These are phyloP conservation scores for Russula dissimulans DNA, from an alignment of 768 basidiomycete species.

Conservation along the genomic window DNA sequence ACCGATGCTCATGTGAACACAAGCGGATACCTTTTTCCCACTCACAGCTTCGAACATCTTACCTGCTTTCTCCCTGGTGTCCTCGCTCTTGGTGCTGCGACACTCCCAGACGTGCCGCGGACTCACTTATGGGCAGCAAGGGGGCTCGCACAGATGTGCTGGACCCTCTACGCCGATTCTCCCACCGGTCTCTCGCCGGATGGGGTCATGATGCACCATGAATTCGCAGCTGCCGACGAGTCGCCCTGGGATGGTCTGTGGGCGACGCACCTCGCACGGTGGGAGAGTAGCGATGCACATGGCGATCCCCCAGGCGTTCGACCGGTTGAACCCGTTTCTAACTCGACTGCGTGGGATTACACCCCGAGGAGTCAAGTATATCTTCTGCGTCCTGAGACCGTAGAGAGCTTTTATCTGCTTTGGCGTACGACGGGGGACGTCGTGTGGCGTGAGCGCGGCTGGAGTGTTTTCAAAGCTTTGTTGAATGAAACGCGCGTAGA, in stretches of 20 bases:
- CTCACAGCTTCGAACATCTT: conserved; percentile 64
- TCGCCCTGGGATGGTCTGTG: conserved; percentile 12
- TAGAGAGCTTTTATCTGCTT: conserved; percentile 64
- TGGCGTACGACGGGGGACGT: conserved; percentile 61
- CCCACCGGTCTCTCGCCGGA: conserved; percentile 65
- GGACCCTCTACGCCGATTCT: conserved; percentile 63
- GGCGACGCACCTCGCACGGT: conserved; percentile 15
- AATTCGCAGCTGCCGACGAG: not conserved
- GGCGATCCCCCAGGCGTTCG: conserved; percentile 11
- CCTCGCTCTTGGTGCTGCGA: conserved; percentile 61
- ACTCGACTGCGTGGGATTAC: conserved; percentile 40
- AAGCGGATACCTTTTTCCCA: not conserved
- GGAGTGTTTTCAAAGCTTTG: conserved; percentile 61
- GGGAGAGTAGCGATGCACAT: conserved; percentile 14
- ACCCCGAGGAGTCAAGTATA: conserved; percentile 36
- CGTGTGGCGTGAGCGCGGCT: conserved; percentile 63
- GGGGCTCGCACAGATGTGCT: conserved; percentile 67
- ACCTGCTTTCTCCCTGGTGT: conserved; percentile 76
- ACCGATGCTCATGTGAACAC: conserved; percentile 38
- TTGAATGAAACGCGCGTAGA: conserved; percentile 48
- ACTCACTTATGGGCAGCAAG: conserved; percentile 69
- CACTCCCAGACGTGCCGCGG: conserved; percentile 46
- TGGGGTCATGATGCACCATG: conserved; percentile 29
- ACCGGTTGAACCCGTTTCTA: not conserved
- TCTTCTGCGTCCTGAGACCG: conserved; percentile 59